A percentile compares a stretch with the other conserved stretches of the same genome.
These are phyloP conservation scores for Celoporthe dispersa DNA, from an alignment of 2,329 filamentous ascomycete genomes.

Conservation along the genomic window DNA sequence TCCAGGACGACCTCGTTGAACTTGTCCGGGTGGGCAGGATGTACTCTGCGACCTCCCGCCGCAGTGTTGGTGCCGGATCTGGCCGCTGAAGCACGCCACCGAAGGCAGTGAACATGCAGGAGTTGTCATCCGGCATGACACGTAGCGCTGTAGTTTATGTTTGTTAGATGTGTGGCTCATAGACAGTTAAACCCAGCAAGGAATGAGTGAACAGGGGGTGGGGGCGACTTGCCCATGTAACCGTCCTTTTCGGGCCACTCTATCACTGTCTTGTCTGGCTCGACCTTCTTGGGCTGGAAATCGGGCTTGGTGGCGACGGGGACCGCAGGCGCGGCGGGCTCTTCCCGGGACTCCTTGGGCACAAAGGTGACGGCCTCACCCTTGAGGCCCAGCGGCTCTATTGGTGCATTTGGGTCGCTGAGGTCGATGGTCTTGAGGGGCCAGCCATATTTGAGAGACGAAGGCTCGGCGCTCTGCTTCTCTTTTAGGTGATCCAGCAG, in stretches of 20 bases:
- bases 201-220: not conserved
- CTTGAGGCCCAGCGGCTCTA: slow-evolving; percentile 54
- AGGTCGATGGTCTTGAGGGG: slow-evolving; percentile 74
- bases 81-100: slow-evolving; percentile 74
- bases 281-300: slow-evolving; percentile 41
- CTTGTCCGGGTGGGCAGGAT: slow-evolving; percentile 72
- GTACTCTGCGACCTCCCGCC: slow-evolving; percentile 75
- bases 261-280: slow-evolving; percentile 49
- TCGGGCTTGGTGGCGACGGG: slow-evolving; percentile 30
- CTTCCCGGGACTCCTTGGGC: slow-evolving; percentile 41
- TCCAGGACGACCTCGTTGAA: slow-evolving; percentile 82
- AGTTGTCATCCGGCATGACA: slow-evolving; percentile 97
- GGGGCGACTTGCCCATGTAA: slow-evolving; percentile 50
- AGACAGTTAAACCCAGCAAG: not conserved
- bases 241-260: slow-evolving; percentile 56
- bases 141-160: slow-evolving; percentile 66
- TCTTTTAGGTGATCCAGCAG: slow-evolving; percentile 64
- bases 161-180: slow-evolving; percentile 43
- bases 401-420: slow-evolving; percentile 51
- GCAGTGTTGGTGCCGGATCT: slow-evolving; percentile 59
- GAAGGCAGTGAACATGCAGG: slow-evolving; percentile 89
- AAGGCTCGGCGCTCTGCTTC: slow-evolving; percentile 67
- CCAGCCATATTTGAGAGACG: slow-evolving; percentile 83
- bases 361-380: slow-evolving; percentile 58
- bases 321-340: slow-evolving; percentile 21